Conservation (phyloP, 192 early-diverging fungal genomes). For the Linnemannia schmuckeri region DNA sequence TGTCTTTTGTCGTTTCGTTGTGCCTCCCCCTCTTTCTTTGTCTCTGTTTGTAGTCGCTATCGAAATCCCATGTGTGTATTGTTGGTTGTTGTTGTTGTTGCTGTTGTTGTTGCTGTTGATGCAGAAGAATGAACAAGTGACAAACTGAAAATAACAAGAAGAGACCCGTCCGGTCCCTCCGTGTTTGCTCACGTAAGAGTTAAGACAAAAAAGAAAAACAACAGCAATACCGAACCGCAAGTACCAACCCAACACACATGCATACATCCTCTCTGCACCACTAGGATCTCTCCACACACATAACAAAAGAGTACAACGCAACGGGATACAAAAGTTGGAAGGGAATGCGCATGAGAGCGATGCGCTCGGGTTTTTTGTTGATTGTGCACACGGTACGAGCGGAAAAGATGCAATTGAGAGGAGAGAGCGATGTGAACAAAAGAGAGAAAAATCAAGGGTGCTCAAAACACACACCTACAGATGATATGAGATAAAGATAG, state of each 20-base stretch:
- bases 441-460: background rate
- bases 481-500: background rate
- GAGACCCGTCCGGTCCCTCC: background rate
- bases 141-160: background rate
- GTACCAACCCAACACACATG: background rate
- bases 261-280: background rate
- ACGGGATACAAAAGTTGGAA: background rate
- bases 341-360: background rate
- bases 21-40: background rate
- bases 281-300: constrained; percentile 7
- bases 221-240: background rate
- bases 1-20: background rate
- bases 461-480: background rate
- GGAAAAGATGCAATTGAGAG: background rate
- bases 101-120: background rate
- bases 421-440: background rate
- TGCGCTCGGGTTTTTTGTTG: background rate
- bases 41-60: background rate
- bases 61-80: background rate
- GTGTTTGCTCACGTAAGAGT: constrained; percentile 1
- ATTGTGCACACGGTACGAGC: background rate
- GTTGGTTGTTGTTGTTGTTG: too few species aligned
- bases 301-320: background rate
- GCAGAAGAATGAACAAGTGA: background rate
- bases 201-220: background rate